phyloP scores from a whole-genome alignment of 2,329 filamentous ascomycete species.

The Colletotrichum lindemuthianum region DNA sequence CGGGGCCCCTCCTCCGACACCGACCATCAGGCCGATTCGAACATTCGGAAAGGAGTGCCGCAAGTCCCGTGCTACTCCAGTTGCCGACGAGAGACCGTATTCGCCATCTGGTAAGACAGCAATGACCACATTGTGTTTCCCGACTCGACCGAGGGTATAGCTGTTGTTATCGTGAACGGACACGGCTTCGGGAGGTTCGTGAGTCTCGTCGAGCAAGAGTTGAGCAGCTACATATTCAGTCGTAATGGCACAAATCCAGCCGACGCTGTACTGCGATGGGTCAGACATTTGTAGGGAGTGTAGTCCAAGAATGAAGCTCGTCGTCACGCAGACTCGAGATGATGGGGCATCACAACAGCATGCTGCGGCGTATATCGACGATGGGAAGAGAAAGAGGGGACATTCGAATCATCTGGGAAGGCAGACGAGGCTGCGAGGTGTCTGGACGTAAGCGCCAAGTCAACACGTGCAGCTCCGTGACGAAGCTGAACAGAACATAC shows the following conservation, averaged over 20 bases:
- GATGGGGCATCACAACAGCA: too few species aligned
- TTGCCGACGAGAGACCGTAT: constrained; percentile 38
- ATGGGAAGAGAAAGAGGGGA: too few species aligned
- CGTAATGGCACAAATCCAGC: constrained; percentile 10
- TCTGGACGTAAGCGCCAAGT: too few species aligned
- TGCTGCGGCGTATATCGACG: too few species aligned
- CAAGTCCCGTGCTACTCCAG: constrained; percentile 33
- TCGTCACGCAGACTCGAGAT: too few species aligned
- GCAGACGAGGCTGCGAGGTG: too few species aligned
- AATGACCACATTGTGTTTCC: constrained; percentile 40
- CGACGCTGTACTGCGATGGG: not conserved
- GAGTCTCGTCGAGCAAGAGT: constrained; percentile 1
- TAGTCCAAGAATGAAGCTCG: not conserved
- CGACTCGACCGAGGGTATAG: constrained; percentile 40
- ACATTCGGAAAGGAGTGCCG: constrained; percentile 30
- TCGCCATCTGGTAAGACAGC: constrained; percentile 36
- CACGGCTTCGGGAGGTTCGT: constrained; percentile 27
- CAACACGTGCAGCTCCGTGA: too few species aligned
- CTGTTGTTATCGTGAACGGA: constrained; percentile 38
- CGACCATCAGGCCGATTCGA: constrained; percentile 35
- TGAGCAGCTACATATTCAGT: not conserved
- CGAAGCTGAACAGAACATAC: too few species aligned
- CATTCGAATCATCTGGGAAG: too few species aligned
- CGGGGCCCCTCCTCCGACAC: constrained; percentile 47
- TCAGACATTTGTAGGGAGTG: not conserved